Evolutionary conservation across 2,329 filamentous ascomycete species (phyloP), one percentile per base, ranked within the genome.

Genomic region (Talaromyces sp.): DNA sequence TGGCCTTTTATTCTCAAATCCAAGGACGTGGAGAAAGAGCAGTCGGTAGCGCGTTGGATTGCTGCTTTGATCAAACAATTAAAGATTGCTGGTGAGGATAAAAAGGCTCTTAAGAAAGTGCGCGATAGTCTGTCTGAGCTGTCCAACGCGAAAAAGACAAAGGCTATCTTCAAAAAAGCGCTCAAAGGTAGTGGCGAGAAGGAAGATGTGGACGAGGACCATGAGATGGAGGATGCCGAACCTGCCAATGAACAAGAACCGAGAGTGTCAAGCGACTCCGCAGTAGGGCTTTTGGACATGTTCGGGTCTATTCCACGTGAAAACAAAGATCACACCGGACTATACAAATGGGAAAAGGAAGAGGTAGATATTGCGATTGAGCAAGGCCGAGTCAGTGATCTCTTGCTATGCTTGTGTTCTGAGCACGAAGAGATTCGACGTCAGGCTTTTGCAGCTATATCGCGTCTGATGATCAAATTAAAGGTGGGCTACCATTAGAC

Each of bases 341-440:
- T 89, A 14, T 79, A 81, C 65, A 81, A 81, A 72, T 97, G 92
- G 92, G 83, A 86, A 49, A 85, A 87, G 68, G 94, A 96, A 73
- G 89, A 91, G 37, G 81, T 91, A 0, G 90, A 93, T 50, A 88
- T 93, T 71, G 86, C 92, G 0, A 82, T 96, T 9, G 91, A 95
- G 70, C 90, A 95, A 68, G 90, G 90, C 7, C 85, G 91, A 70
- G 83, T 91, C 24, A 83, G 85, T 14, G 84, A 87, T 2, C 80
- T 98, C 35, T 83, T 96, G 56, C 82, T 89, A 39, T 90, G 94
- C 70, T 83, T 97, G 11, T 89, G 87, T 62, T 96, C 93, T 0
- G 80, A 87, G 56, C 87, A 95, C 71, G 81, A 83, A 41, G 89
- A 90, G 74, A 90, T 97, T 69, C 87, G 93, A 59, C 87, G 89